A percentile compares a stretch with the other conserved stretches of the same genome.
Conservation (phyloP, 2,329 filamentous ascomycete genomes). For the Arthrobotrys pseudoclavata region DNA sequence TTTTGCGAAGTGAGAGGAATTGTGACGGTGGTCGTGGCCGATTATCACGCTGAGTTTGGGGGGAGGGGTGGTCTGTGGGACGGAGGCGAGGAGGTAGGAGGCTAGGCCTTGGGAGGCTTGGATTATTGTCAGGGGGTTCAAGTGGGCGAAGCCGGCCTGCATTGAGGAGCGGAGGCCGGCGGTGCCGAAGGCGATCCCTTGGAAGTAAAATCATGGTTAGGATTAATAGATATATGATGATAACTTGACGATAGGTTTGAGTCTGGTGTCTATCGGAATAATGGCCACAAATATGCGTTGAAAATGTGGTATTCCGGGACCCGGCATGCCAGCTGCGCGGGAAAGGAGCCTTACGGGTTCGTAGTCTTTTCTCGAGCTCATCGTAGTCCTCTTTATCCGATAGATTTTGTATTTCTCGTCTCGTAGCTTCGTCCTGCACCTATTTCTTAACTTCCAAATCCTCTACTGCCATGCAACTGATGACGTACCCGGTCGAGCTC, state of each 20-base stretch:
- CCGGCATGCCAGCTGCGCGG: not conserved
- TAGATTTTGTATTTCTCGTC: constrained; percentile 62
- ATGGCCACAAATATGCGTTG: constrained; percentile 29
- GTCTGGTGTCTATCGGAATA: not conserved
- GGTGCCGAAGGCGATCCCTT: constrained; percentile 63
- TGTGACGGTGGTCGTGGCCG: constrained; percentile 75
- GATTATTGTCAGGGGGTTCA: constrained; percentile 74
- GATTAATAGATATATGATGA: not conserved
- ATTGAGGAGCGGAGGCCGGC: constrained; percentile 74
- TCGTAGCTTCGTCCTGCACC: constrained; percentile 61
- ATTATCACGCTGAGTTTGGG: constrained; percentile 70
- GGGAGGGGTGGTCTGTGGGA: constrained; percentile 65
- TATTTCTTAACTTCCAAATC: constrained; percentile 6
- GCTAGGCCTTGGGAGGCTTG: constrained; percentile 77
- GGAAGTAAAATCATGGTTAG: not conserved
- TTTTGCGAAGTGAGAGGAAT: constrained; percentile 74
- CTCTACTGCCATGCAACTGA: not conserved
- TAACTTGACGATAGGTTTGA: not conserved
- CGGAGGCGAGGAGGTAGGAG: constrained; percentile 71
- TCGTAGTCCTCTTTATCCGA: constrained; percentile 56
- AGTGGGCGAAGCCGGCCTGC: constrained; percentile 75
- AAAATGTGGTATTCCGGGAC: constrained; percentile 35
- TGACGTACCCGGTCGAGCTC: constrained; percentile 62
- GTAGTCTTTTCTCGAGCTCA: constrained; percentile 62
- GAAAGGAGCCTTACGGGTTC: constrained; percentile 56